Evolutionary conservation across 1,139 yeast species (phyloP), one percentile per base, ranked within the genome.

Genomic region (Saccharomyces hybrid): DNA sequence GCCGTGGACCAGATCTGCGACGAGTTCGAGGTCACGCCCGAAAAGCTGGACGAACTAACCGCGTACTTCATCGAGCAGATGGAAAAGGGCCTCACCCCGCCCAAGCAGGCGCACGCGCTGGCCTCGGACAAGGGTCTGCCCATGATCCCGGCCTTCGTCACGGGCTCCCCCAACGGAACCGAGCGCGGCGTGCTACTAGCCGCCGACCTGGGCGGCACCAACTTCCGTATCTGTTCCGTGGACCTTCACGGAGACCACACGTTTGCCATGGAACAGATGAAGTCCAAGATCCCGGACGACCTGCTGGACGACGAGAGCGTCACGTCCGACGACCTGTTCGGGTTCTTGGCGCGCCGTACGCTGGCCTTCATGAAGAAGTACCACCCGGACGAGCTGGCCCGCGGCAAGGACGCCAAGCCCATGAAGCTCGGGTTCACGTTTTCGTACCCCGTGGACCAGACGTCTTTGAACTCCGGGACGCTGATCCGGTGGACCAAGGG

Each of bases 401-500:
- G 51, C 9, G 52, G 61, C 51, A 57, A 65, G 2, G 64, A 65
- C 5, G 64, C 68, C 11, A 70, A 68, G 27, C 64, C 68, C 20
- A 77, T 86, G 67, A 87, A 86, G 66, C 71, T 91, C 73, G 97
- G 98, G 1, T 89, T 91, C 73, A 90, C 97, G 1, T 91, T 91
- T 66, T 84, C 95, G 13, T 91, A 90, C 77, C 98, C 98, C 1
- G 90, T 89, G 28, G 80, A 84, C 59, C 98, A 91, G 73, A 83
- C 88, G 25, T 85, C 88, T 3, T 74, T 91, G 61, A 79, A 83
- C 66, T 75, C 81, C 8, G 98, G 98, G 56, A 82, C 80, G 4
- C 79, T 91, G 62, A 79, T 91, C 55, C 84, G 98, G 69, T 91
- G 98, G 98, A 89, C 97, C 31, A 91, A 91, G 72, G 97, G 97